Evolutionary conservation across 176 grass and related monocot genomes (phyloP).

Genomic region (Metroxylon sagu): DNA sequence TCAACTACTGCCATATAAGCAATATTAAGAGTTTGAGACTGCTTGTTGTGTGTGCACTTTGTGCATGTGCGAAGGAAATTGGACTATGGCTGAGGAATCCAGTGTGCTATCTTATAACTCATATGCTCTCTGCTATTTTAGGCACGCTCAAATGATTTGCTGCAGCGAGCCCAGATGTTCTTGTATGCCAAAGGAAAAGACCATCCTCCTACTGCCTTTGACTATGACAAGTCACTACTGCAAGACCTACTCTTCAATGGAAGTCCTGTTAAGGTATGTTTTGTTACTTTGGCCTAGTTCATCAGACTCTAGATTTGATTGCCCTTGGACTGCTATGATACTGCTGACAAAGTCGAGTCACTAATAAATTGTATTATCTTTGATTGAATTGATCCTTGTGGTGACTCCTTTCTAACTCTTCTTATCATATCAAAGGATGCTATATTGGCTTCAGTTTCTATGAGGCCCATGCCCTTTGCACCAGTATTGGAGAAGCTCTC

Average conservation of each 20-base stretch:
- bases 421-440: constrained; percentile 40
- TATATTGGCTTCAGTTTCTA: constrained; percentile 70
- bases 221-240: constrained; percentile 42
- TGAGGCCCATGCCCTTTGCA: constrained; percentile 80
- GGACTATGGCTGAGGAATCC: too few species aligned
- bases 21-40: too few species aligned
- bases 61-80: too few species aligned
- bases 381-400: too few species aligned
- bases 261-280: constrained; percentile 64
- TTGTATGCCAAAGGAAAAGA: constrained; percentile 83
- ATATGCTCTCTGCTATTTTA: constrained; percentile 5
- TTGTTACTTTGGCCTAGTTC: too few species aligned
- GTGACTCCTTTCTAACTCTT: constrained; percentile 2
- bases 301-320: too few species aligned
- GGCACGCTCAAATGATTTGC: constrained; percentile 50
- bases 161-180: constrained; percentile 74
- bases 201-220: constrained; percentile 62
- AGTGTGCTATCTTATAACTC: too few species aligned
- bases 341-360: too few species aligned
- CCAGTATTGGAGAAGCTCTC: constrained; percentile 67
- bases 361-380: too few species aligned
- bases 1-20: too few species aligned
- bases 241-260: constrained; percentile 83
- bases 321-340: too few species aligned
- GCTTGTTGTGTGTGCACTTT: too few species aligned